Percentiles rank a stretch among this genome's conserved stretches.
phyloP scores from a whole-genome alignment of 768 basidiomycete genomes.

The Agaricus bisporus region DNA sequence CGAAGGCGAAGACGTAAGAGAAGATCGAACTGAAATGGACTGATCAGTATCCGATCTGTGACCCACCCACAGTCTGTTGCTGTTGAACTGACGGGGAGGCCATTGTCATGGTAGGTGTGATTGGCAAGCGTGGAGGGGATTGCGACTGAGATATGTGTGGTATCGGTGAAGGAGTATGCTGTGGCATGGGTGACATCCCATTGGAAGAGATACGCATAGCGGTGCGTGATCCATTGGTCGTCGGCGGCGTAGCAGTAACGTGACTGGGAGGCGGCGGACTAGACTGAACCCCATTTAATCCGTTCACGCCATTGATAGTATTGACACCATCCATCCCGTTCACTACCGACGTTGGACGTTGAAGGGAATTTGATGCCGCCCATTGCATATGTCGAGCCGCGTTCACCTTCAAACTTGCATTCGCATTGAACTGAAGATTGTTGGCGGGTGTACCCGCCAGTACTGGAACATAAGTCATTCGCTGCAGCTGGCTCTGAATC shows the following conservation, averaged over 20 bases:
- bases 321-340: conserved; percentile 21
- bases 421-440: conserved; percentile 24
- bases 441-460: conserved; percentile 11
- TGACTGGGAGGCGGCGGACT: conserved; percentile 34
- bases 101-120: conserved; percentile 47
- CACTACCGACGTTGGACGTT: conserved; percentile 24
- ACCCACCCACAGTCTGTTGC: conserved; percentile 44
- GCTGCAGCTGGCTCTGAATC: conserved; percentile 20
- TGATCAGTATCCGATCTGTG: conserved; percentile 44
- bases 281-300: conserved; percentile 23
- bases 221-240: conserved; percentile 50
- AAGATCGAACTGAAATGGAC: neutral
- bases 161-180: conserved; percentile 42
- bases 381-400: conserved; percentile 32
- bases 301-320: conserved; percentile 14
- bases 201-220: conserved; percentile 32
- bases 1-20: neutral
- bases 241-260: conserved; percentile 42
- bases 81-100: conserved; percentile 51
- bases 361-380: conserved; percentile 26
- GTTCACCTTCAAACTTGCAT: conserved; percentile 37
- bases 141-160: conserved; percentile 38
- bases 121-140: conserved; percentile 43
- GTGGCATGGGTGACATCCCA: conserved; percentile 46
- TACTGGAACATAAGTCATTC: conserved; percentile 29